These are phyloP conservation scores for Bretschneidera sinensis DNA, from an alignment of 345 rosid genomes.

Conservation along the genomic window DNA sequence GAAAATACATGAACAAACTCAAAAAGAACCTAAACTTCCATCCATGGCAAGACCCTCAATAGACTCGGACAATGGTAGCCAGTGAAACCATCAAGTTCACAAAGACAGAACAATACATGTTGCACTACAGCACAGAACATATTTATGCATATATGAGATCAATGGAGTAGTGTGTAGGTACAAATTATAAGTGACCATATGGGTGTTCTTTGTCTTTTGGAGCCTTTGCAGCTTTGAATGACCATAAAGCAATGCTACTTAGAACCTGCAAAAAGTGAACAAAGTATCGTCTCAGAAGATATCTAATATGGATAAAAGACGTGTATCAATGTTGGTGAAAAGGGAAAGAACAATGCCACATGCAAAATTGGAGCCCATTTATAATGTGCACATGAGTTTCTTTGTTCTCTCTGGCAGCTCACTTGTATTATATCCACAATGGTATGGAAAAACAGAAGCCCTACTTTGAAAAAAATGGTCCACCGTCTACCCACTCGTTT, in stretches of 20 bases:
- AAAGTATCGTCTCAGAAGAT: neutral
- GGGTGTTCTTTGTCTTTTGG: constrained; percentile 95
- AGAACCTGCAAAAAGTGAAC: constrained; percentile 52
- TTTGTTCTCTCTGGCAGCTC: neutral
- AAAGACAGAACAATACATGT: neutral
- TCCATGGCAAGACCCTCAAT: too few relatives aligned
- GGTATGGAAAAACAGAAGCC: too few relatives aligned
- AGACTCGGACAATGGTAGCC: too few relatives aligned
- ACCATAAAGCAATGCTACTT: constrained; percentile 77
- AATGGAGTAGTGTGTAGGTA: constrained; percentile 37
- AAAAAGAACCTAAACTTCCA: too few relatives aligned
- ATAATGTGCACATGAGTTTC: neutral
- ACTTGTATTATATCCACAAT: neutral
- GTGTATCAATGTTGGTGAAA: neutral
- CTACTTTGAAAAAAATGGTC: too few relatives aligned
- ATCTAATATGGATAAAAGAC: too few relatives aligned
- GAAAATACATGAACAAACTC: too few relatives aligned
- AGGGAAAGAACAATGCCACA: neutral
- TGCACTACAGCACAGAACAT: neutral
- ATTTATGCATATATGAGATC: constrained; percentile 1
- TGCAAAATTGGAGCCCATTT: neutral
- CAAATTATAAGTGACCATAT: constrained; percentile 68
- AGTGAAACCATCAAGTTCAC: neutral
- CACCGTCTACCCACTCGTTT: too few relatives aligned
- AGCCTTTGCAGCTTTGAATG: constrained; percentile 78